phyloP scores from a whole-genome alignment of 2,329 filamentous ascomycete species.

The Aspergillus udagawae region DNA sequence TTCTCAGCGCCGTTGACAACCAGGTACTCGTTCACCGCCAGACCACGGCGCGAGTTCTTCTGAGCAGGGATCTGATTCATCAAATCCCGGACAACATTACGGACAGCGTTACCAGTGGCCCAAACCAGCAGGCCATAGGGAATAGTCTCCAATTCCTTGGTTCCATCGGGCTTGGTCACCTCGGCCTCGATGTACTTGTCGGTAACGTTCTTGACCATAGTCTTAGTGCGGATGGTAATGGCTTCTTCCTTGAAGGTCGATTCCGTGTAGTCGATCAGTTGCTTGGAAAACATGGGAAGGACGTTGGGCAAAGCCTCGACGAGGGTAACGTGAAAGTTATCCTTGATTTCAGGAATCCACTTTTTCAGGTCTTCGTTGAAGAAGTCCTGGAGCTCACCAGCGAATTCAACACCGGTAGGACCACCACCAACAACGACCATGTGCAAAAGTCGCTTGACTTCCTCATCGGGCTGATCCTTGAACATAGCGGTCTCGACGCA shows the following conservation, averaged over 20 bases:
- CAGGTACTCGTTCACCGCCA: slow-evolving; percentile 97
- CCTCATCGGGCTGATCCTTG: slow-evolving; percentile 87
- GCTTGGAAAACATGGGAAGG: slow-evolving; percentile 97
- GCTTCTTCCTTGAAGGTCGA: slow-evolving; percentile 98
- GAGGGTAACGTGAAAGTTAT: slow-evolving; percentile 94
- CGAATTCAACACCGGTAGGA: slow-evolving; percentile 96
- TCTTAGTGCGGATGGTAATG: slow-evolving; percentile 96
- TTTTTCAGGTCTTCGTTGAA: slow-evolving; percentile 98
- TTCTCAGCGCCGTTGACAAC: slow-evolving; percentile 96
- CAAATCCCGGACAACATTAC: slow-evolving; percentile 83
- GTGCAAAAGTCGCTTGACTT: slow-evolving; percentile 90
- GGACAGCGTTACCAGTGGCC: slow-evolving; percentile 95
- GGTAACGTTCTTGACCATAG: slow-evolving; percentile 96
- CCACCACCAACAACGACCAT: slow-evolving; percentile 96
- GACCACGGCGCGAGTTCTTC: slow-evolving; percentile 88
- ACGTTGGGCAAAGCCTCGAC: slow-evolving; percentile 94
- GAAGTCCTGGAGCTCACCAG: slow-evolving; percentile 96
- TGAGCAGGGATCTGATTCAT: slow-evolving; percentile 91
- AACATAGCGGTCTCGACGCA: slow-evolving; percentile 97
- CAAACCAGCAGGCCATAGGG: slow-evolving; percentile 96
- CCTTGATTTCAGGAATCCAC: slow-evolving; percentile 91
- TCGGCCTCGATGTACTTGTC: slow-evolving; percentile 91
- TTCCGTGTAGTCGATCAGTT: slow-evolving; percentile 98
- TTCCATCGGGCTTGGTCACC: slow-evolving; percentile 73
- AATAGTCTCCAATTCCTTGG: slow-evolving; percentile 74